Evolutionary conservation across 495 filamentous ascomycete genomes (phyloP).

Genomic region (Choiromyces venosus): DNA sequence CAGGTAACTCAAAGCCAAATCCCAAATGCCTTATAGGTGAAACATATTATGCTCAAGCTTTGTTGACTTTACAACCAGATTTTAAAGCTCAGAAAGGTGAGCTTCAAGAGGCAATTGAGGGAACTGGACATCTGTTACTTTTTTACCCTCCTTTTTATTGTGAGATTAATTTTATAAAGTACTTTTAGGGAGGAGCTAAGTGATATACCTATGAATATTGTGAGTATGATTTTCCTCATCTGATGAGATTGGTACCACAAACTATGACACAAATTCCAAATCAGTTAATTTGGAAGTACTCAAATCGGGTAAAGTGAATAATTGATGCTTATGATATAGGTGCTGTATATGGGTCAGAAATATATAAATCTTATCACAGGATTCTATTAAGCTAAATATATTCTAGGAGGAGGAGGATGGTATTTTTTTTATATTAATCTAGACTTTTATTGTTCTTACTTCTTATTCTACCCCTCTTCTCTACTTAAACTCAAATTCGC

Average conservation of each 20-base stretch:
- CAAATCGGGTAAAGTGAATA: not conserved
- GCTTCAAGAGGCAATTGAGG: not conserved
- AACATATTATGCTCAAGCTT: not conserved
- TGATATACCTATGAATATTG: not conserved
- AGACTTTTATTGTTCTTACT: too few species aligned
- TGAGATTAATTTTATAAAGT: constrained; percentile 9
- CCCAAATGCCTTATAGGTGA: too few species aligned
- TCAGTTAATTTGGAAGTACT: not conserved
- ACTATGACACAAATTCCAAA: not conserved
- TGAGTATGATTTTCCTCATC: not conserved
- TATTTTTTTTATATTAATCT: too few species aligned
- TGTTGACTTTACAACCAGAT: not conserved
- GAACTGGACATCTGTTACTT: too few species aligned
- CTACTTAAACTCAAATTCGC: too few species aligned
- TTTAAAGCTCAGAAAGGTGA: constrained; percentile 3
- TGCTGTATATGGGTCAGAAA: too few species aligned
- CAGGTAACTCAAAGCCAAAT: too few species aligned
- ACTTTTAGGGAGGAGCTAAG: constrained; percentile 4
- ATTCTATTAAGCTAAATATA: too few species aligned
- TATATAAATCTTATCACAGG: too few species aligned
- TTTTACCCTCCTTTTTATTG: constrained; percentile 12
- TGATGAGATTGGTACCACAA: not conserved
- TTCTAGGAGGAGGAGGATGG: too few species aligned
- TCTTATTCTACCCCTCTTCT: too few species aligned
- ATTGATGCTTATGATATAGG: not conserved